These are phyloP conservation scores for Cyberlindnera americana DNA, from an alignment of 805 yeast species.

Conservation along the genomic window DNA sequence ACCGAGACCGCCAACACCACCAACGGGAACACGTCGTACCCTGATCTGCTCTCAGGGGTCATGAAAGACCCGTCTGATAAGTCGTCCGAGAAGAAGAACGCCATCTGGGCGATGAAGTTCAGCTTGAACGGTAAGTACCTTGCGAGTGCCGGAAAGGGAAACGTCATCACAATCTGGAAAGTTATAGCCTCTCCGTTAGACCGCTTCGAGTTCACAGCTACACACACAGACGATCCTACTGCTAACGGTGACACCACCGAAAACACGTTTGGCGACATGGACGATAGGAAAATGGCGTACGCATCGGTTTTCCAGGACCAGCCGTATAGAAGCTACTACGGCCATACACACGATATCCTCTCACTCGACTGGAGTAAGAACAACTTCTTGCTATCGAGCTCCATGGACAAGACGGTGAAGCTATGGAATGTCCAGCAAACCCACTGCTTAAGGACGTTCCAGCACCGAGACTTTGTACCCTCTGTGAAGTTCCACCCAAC, in stretches of 20 bases:
- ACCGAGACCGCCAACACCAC: neutral
- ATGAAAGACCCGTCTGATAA: neutral
- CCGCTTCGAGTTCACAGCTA: constrained; percentile 29
- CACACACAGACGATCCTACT: neutral
- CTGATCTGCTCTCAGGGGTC: neutral
- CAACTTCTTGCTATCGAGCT: constrained; percentile 72
- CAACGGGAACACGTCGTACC: neutral
- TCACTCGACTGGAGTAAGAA: constrained; percentile 86
- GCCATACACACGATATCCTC: constrained; percentile 69
- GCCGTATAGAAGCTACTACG: constrained; percentile 59
- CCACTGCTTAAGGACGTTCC: constrained; percentile 58
- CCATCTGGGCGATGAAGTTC: constrained; percentile 74
- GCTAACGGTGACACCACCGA: neutral
- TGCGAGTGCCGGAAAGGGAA: constrained; percentile 82
- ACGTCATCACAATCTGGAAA: constrained; percentile 69
- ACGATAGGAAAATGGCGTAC: constrained; percentile 29
- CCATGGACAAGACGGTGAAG: constrained; percentile 80
- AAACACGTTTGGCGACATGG: constrained; percentile 4
- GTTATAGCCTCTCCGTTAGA: constrained; percentile 73
- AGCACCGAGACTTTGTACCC: constrained; percentile 80
- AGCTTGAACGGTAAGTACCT: constrained; percentile 76
- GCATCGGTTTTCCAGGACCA: constrained; percentile 77
- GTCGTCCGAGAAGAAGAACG: constrained; percentile 25
- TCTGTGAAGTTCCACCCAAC: constrained; percentile 74
- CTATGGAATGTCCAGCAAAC: constrained; percentile 80